Base-by-base conservation (phyloP, 2,329 filamentous ascomycete species). In the Pseudogymnoascus sp. region DNA sequence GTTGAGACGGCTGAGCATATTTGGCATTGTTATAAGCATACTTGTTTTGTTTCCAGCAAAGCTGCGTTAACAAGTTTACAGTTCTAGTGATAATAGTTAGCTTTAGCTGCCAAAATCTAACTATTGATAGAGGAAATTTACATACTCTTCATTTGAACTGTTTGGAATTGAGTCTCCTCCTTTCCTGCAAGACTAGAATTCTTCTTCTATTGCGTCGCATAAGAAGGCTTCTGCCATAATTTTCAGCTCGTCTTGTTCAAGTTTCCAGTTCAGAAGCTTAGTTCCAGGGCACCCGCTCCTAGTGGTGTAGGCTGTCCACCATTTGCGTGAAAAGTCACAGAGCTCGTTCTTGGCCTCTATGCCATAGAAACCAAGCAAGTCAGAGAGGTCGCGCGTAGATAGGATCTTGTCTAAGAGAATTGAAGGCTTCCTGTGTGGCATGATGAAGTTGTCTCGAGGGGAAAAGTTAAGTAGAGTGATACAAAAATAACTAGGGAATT, bases 11-110 rank as follows among this genome's bases (percentile, higher is more conserved):
- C 38, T 42, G 3, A 42, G 8, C 5, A 42, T 67, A 66, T 4
- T 62, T 60, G 7, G 23, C 38, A 37, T 67, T 67, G 14, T 65
- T 66, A 23, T 28, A 42, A 16, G 59, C 42, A 40, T 67, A 67
- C 28, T 59, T 42, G 40, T 63, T 67, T 53, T 67, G 66, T 38
- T 63, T 67, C 62, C 37, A 67, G 21, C 64, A 67, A 6, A 67
- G 50, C 23, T 67, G 65, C 37, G 31, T 63, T 4, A 67, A 59
- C 1, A 67, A 37, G 1, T 44, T 42, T 5, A 66, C 61, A 31
- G 65, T 67, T 18, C 66, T 67, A 5, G 23, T 33, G 11, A 60
- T 11, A 21, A 44, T 44, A 44, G 40, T 44, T 7, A 42, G 62
- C 21, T 35, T 42, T 37, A 38, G 16, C 8, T 21, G 25, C 14